Conservation (phyloP, 169 alveolate species). For the Perkinsus marinus region DNA sequence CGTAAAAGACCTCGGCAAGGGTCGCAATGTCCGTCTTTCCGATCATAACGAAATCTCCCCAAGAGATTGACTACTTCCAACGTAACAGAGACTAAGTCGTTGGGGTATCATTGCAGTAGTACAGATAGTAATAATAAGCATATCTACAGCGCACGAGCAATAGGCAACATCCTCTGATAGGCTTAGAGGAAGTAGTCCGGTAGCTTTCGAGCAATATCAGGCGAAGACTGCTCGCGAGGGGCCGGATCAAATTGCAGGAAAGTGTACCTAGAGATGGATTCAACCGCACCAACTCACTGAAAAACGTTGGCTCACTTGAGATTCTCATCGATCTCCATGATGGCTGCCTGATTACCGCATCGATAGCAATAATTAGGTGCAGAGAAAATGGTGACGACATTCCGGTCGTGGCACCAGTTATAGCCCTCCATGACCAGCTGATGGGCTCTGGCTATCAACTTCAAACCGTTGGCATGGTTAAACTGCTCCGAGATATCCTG, state of each 20-base stretch:
- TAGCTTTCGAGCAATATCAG: background rate
- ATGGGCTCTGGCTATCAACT: conserved; percentile 89
- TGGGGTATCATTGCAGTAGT: background rate
- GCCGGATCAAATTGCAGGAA: background rate
- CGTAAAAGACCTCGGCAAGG: too few relatives aligned
- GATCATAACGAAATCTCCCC: too few relatives aligned
- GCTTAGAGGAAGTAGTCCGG: background rate
- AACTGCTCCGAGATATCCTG: conserved; percentile 37
- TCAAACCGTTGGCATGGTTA: conserved; percentile 74
- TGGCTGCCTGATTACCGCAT: conserved; percentile 84
- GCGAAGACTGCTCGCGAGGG: background rate
- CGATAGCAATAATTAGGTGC: conserved; percentile 91
- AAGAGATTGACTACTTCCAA: too few relatives aligned
- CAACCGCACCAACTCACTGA: background rate
- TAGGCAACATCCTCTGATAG: background rate
- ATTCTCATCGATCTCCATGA: conserved; percentile 84
- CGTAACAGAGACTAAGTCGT: too few relatives aligned
- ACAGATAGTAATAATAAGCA: background rate
- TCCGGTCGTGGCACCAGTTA: conserved; percentile 71
- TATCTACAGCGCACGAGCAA: background rate
- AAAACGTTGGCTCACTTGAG: background rate
- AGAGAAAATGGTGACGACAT: conserved; percentile 82
- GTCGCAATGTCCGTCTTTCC: too few relatives aligned
- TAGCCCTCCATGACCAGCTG: conserved; percentile 87
- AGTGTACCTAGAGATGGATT: background rate